phyloP scores from a whole-genome alignment of 2,329 filamentous ascomycete genomes.

The Monilinia laxa region DNA sequence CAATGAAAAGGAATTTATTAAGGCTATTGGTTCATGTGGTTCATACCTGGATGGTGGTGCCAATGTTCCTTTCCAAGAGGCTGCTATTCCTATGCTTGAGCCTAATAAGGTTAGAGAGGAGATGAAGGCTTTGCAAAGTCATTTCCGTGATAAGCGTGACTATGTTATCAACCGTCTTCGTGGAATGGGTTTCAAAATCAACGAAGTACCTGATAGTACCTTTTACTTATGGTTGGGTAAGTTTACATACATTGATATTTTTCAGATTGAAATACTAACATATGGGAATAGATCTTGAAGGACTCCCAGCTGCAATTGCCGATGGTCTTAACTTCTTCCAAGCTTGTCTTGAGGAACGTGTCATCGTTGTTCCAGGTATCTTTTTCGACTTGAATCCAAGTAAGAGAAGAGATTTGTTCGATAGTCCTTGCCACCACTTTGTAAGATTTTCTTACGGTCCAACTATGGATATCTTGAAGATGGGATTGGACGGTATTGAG shows the following conservation, averaged over 20 bases:
- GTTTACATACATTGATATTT: background rate
- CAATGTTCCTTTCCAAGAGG: conserved; percentile 94
- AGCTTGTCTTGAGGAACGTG: conserved; percentile 87
- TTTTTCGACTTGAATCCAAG: conserved; percentile 97
- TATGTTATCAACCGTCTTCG: conserved; percentile 78
- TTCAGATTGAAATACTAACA: background rate
- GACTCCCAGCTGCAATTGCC: conserved; percentile 75
- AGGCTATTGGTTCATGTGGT: conserved; percentile 87
- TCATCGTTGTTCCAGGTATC: conserved; percentile 94
- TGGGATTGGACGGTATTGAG: conserved; percentile 82
- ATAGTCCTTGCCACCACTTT: conserved; percentile 91
- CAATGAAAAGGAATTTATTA: conserved; percentile 70
- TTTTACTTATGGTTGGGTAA: conserved; percentile 79
- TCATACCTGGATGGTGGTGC: conserved; percentile 93
- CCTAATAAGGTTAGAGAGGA: conserved; percentile 75
- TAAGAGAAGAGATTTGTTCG: conserved; percentile 85
- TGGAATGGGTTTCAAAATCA: conserved; percentile 84
- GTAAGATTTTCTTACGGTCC: conserved; percentile 84
- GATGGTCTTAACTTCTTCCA: conserved; percentile 98
- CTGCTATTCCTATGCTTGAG: conserved; percentile 89
- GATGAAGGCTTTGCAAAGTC: conserved; percentile 84
- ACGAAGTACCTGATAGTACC: conserved; percentile 82
- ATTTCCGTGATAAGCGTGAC: conserved; percentile 91
- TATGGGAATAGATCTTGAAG: conserved; percentile 51
- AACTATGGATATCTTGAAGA: conserved; percentile 73